Conservation (phyloP, 1,284 basidiomycete genomes). For the Boletus hoseneyae region DNA sequence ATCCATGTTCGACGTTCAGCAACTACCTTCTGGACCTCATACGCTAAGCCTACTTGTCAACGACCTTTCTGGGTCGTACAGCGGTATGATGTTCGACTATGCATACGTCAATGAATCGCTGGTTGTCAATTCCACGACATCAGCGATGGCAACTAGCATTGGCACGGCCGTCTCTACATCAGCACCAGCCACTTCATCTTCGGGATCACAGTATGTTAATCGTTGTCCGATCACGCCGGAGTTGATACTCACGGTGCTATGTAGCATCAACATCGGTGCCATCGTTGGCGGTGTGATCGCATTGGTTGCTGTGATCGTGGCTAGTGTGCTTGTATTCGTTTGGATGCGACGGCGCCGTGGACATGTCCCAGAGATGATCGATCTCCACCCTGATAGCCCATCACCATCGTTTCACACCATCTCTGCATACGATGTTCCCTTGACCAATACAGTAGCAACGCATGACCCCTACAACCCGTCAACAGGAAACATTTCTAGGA, state of each 20-base stretch:
- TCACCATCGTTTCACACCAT: not conserved
- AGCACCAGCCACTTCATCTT: too few species aligned
- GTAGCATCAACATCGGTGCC: slow-evolving; percentile 5
- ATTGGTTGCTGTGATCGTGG: slow-evolving; percentile 6
- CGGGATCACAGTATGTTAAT: slow-evolving; percentile 13
- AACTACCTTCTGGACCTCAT: slow-evolving; percentile 16
- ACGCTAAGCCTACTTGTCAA: slow-evolving; percentile 15
- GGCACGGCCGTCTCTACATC: too few species aligned
- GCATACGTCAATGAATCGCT: slow-evolving; percentile 21
- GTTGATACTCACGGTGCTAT: not conserved
- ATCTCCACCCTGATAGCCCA: not conserved
- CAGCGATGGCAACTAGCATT: not conserved
- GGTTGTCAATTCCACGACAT: slow-evolving; percentile 6
- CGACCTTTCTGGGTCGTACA: slow-evolving; percentile 19
- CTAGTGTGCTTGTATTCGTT: slow-evolving; percentile 7
- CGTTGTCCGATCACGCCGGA: not conserved
- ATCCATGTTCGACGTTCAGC: slow-evolving; percentile 24
- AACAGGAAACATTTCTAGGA: not conserved
- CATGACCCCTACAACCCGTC: slow-evolving; percentile 1
- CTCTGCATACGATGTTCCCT: slow-evolving; percentile 1
- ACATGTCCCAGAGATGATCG: slow-evolving; percentile 4
- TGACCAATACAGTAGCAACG: not conserved
- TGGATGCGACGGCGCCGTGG: slow-evolving; percentile 11
- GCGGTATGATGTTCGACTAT: slow-evolving; percentile 28
- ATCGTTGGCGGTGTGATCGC: slow-evolving; percentile 18